Evolutionary conservation across 305 asterid genomes (phyloP), one percentile per base, ranked within the genome.

Genomic region (Lippia alba): DNA sequence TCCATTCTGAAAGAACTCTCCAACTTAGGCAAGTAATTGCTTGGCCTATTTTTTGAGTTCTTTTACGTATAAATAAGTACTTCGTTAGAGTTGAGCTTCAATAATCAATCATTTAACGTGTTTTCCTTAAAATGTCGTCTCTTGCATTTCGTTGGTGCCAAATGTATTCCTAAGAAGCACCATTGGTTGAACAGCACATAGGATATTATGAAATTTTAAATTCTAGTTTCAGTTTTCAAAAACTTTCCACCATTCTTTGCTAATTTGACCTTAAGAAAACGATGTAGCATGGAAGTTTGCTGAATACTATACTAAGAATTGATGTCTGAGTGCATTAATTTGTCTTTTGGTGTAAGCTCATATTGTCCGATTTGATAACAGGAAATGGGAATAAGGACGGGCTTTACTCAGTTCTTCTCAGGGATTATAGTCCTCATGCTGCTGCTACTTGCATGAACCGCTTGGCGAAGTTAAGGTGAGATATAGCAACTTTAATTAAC

Each of bases 301-400:
- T 46, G 61, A 64, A 59, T 72, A 58, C 46, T 63, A 15, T 67
- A 54, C 56, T 67, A 18, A 59, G 51, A 64, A 19, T 17, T 58
- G n/a, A 24, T 14, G 54, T 59, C 19, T 32, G 11, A 16, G 8
- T 18, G 24, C 62, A 33, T 69, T 68, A 30, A 19, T 49, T 58
- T 24, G 50, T 64, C 8, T 58, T 45, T 1, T 64, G 55, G 33
- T 74, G 76, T 59, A 8, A 16, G 70, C 55, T 73, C 7, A 48
- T 46, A 19, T 67, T 66, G 49, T 62, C 48, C 49, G 48, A 59
- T 80, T 66, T 74, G 76, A 74, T 30, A 72, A 79, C 87, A 94
- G 99, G 99, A 74, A 94, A 94, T 74, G 99, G 99, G 73, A 90
- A 83, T 73, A 94, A 94, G 84, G 96, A 94, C 48, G 99, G 99